A percentile compares a stretch with the other conserved stretches of the same genome.
phyloP scores from a whole-genome alignment of 495 filamentous ascomycete genomes.

The Aspergillus ostianus region DNA sequence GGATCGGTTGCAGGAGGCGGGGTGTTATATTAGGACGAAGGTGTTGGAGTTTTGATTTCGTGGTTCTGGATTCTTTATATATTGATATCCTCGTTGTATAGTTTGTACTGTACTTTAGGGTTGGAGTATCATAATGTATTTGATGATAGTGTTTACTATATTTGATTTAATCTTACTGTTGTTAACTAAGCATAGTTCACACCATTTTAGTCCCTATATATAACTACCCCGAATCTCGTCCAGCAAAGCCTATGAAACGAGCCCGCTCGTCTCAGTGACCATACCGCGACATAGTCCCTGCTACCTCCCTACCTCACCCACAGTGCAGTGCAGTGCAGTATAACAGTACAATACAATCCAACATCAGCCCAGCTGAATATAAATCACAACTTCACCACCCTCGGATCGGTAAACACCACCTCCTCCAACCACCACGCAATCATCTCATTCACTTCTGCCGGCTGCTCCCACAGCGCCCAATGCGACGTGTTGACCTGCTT shows the following conservation, averaged over 20 bases:
- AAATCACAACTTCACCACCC: conserved; percentile 22
- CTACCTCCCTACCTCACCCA: too few species aligned
- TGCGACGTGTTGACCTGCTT: conserved; percentile 61
- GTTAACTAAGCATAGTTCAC: neutral
- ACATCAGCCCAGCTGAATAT: neutral
- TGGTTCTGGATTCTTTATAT: neutral
- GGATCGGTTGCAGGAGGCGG: conserved; percentile 63
- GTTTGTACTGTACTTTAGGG: neutral
- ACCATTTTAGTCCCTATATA: neutral
- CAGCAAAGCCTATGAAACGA: neutral
- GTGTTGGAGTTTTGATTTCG: conserved; percentile 32
- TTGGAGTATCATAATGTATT: too few species aligned
- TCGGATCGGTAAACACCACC: conserved; percentile 26
- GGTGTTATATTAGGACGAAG: conserved; percentile 59
- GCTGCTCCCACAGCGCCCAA: conserved; percentile 68
- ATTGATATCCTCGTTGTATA: neutral
- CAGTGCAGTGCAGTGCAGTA: neutral
- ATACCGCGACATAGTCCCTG: too few species aligned
- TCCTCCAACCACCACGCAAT: conserved; percentile 49
- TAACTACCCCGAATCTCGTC: neutral
- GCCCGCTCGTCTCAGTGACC: neutral
- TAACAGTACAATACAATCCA: neutral
- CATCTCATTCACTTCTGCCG: conserved; percentile 53
- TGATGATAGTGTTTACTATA: too few species aligned
- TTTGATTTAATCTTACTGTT: neutral